Evolutionary conservation across 2,329 filamentous ascomycete genomes (phyloP).

Genomic region (Trichoderma sp.): DNA sequence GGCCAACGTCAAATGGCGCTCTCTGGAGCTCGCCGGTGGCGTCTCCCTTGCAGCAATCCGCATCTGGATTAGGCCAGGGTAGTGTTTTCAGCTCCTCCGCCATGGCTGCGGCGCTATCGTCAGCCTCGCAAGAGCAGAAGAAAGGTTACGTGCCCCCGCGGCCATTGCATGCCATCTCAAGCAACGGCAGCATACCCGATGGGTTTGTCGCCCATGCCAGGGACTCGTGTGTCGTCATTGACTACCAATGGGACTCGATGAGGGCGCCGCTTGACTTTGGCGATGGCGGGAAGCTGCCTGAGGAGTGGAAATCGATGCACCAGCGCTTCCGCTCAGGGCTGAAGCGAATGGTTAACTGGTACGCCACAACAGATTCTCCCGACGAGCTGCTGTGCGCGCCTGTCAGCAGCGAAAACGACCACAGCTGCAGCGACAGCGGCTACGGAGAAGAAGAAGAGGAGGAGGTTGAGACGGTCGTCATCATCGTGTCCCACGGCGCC

Average conservation of each 20-base stretch:
- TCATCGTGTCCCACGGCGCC: slow-evolving; percentile 90
- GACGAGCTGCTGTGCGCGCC: slow-evolving; percentile 50
- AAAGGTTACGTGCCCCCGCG: slow-evolving; percentile 69
- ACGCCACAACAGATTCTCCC: slow-evolving; percentile 55
- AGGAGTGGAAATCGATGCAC: slow-evolving; percentile 97
- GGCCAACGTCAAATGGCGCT: slow-evolving; percentile 23
- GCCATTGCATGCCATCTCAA: slow-evolving; percentile 79
- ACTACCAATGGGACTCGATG: slow-evolving; percentile 96
- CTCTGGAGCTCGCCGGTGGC: slow-evolving; percentile 35
- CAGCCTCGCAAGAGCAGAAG: slow-evolving; percentile 25
- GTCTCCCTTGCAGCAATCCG: slow-evolving; percentile 23
- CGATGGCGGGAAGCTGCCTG: slow-evolving; percentile 79
- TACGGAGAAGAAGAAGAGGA: slow-evolving; percentile 49
- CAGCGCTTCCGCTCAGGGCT: slow-evolving; percentile 79
- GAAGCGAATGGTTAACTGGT: slow-evolving; percentile 79
- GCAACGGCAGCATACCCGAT: slow-evolving; percentile 74
- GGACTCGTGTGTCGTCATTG: slow-evolving; percentile 80
- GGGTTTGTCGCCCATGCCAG: slow-evolving; percentile 89
- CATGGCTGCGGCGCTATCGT: slow-evolving; percentile 36
- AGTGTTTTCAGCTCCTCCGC: slow-evolving; percentile 28
- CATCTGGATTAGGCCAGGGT: slow-evolving; percentile 28
- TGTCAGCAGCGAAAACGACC: slow-evolving; percentile 25
- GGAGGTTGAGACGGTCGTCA: slow-evolving; percentile 70
- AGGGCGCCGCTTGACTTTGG: slow-evolving; percentile 75
- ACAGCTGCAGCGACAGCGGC: slow-evolving; percentile 24